Evolutionary conservation across 1,284 basidiomycete species (phyloP).

Genomic region (Grifola frondosa): DNA sequence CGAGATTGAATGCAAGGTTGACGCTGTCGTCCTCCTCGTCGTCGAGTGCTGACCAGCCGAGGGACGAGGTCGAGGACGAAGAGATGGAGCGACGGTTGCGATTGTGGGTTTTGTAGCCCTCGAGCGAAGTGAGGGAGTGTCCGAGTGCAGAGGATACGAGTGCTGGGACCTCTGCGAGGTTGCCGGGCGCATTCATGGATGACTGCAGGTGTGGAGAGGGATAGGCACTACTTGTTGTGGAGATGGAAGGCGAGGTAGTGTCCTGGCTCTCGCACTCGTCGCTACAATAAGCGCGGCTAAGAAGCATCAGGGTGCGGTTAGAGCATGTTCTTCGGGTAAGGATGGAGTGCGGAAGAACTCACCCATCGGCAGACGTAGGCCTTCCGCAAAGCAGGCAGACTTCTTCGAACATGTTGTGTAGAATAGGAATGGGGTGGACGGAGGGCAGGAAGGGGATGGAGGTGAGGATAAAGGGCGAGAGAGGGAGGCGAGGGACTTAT

Average conservation of each 20-base stretch:
- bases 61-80: conserved; percentile 58
- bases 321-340: conserved; percentile 20
- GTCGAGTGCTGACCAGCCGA: conserved; percentile 56
- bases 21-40: conserved; percentile 52
- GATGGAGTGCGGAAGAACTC: conserved; percentile 28
- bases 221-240: conserved; percentile 64
- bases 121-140: conserved; percentile 14
- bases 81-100: conserved; percentile 51
- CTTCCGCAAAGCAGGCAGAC: conserved; percentile 69
- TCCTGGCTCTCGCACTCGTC: conserved; percentile 67
- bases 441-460: not conserved
- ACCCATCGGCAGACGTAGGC: conserved; percentile 61
- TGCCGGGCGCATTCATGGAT: conserved; percentile 36
- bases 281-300: conserved; percentile 72
- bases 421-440: not conserved
- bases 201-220: conserved; percentile 64
- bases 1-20: conserved; percentile 35
- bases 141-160: conserved; percentile 59
- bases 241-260: conserved; percentile 62
- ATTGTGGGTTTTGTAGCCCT: conserved; percentile 17
- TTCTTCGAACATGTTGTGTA: conserved; percentile 72
- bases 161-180: conserved; percentile 49
- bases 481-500: conserved; percentile 14
- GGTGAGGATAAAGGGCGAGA: conserved; percentile 4
- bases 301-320: conserved; percentile 21